Conservation (phyloP, 257 asterid genomes). For the Plantago elongata region DNA sequence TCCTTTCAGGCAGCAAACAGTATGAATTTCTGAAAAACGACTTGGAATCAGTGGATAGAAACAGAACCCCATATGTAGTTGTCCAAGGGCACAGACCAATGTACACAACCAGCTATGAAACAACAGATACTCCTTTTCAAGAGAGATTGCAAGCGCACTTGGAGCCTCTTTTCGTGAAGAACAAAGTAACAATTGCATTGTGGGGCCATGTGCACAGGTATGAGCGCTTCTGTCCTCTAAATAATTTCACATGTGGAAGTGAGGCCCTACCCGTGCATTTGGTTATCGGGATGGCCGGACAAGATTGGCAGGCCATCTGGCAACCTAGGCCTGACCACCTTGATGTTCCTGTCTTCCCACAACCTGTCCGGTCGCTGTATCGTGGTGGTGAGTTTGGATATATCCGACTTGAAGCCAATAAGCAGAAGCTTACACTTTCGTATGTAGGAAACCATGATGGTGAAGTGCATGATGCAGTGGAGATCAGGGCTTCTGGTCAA, state of each 20-base stretch:
- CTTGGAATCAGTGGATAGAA: conserved; percentile 66
- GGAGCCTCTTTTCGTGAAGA: conserved; percentile 74
- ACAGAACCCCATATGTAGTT: conserved; percentile 69
- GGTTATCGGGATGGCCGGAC: conserved; percentile 96
- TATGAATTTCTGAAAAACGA: conserved; percentile 76
- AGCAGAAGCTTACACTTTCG: conserved; percentile 58
- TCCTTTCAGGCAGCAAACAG: conserved; percentile 70
- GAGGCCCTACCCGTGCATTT: conserved; percentile 57
- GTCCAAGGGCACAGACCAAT: conserved; percentile 94
- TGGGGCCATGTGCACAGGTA: conserved; percentile 95
- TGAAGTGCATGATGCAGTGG: conserved; percentile 75
- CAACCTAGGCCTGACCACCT: conserved; percentile 64
- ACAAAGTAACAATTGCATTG: conserved; percentile 65
- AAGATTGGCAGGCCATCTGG: conserved; percentile 95
- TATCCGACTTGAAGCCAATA: conserved; percentile 56
- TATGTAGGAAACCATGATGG: conserved; percentile 91
- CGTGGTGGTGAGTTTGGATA: conserved; percentile 89
- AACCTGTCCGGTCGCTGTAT: conserved; percentile 62
- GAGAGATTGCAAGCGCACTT: conserved; percentile 51
- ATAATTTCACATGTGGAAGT: conserved; percentile 78
- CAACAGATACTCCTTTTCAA: conserved; percentile 53
- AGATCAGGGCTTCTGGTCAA: conserved; percentile 74
- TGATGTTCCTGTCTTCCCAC: conserved; percentile 64
- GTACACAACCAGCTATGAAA: conserved; percentile 73
- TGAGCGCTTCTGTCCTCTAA: conserved; percentile 84